Percentiles rank a stretch among this genome's conserved stretches.
Conservation (phyloP, 31 red algal genomes). For the Endocladia muricata region DNA sequence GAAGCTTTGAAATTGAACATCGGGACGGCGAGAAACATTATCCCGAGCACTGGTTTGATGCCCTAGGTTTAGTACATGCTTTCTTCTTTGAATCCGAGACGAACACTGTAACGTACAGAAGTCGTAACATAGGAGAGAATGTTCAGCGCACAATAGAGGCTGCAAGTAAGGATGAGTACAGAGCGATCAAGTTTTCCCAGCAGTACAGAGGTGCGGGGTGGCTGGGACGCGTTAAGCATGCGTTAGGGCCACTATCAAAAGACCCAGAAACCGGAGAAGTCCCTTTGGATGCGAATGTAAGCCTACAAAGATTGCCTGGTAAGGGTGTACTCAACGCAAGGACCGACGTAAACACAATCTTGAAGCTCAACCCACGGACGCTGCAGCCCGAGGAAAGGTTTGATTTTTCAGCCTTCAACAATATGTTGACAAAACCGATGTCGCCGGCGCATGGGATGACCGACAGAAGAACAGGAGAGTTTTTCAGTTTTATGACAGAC, state of each 20-base stretch:
- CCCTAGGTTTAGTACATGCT: constrained; percentile 17
- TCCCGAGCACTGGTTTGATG: constrained; percentile 47
- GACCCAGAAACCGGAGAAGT: background rate
- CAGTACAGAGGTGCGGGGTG: background rate
- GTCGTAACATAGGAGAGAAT: background rate
- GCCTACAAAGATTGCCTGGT: background rate
- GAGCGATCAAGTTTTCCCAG: background rate
- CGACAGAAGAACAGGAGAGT: constrained; percentile 31
- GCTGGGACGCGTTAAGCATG: background rate
- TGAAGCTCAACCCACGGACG: background rate
- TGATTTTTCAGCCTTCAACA: constrained; percentile 20
- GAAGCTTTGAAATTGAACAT: constrained; percentile 34
- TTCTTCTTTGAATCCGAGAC: constrained; percentile 1
- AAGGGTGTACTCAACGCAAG: constrained; percentile 2
- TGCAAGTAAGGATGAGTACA: background rate
- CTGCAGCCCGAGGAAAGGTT: background rate
- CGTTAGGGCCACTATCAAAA: background rate
- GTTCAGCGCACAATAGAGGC: background rate
- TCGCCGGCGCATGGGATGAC: constrained; percentile 31
- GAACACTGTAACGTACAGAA: constrained; percentile 13
- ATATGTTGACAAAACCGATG: constrained; percentile 9
- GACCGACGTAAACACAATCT: constrained; percentile 1
- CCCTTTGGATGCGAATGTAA: background rate
- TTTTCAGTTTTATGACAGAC: constrained; percentile 35
- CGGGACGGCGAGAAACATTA: background rate